Evolutionary conservation across 331 rosid genomes (phyloP), one percentile per base, ranked within the genome.

Genomic region (Malus hybrid): DNA sequence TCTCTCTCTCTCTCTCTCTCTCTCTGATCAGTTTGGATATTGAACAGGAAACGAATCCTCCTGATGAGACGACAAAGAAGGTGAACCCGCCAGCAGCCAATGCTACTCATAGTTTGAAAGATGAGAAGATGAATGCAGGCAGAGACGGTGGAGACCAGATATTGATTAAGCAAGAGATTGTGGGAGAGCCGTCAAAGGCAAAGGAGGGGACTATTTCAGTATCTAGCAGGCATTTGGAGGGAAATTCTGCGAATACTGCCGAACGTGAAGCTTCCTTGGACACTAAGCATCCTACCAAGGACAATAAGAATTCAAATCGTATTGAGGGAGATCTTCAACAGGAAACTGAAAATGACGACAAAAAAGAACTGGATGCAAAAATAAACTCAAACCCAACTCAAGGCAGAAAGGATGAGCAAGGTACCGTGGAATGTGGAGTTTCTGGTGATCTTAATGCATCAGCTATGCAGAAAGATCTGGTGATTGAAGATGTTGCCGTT

Each of bases 11-110:
- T 33, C 18, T 36, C 24, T 34, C 39, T 34, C 39, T 34, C 39
- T 34, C 42, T 36, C 10, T 73, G 57, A 60, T 12, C 39, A 24
- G 61, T 29, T 65, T 12, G 28, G 60, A 60, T 15, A 27, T 76
- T 70, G 27, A 76, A 64, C 75, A 84, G 97, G 90, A 83, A 18
- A 19, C 55, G n/a, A 64, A 65, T 80, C 77, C 46, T 24, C 68
- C 57, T 16, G 57, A 54, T 28, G 72, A 80, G 31, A 52, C 42
- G 11, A 55, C n/a, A 8, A 77, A 55, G 42, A 76, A 69, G 62
- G 72, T n/a, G 39, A 74, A 52, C 63, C 6, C 6, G 32, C 52
- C 27, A 29, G 50, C 61, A 65, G n/a, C 44, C 44, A 60, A 46
- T 6, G 48, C 12, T 5, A 8, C 32, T 36, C 60, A 42, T 42